Evolutionary conservation across 2,329 filamentous ascomycete species (phyloP).

Genomic region (Allantophomopsis cytisporea): DNA sequence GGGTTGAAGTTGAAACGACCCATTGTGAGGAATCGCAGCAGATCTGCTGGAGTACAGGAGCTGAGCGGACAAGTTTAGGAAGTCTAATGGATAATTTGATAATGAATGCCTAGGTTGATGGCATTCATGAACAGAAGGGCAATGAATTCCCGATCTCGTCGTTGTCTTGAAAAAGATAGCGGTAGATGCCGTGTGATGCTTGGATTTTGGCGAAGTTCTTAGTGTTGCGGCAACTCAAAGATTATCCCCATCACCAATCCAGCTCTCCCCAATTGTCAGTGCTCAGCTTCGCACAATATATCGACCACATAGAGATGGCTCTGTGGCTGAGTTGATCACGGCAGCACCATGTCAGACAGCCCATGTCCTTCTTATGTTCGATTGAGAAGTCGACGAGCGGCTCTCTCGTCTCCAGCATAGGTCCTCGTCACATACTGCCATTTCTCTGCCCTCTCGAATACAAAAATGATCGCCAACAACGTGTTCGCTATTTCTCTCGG

Average conservation of each 20-base stretch:
- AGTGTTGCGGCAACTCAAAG: too few relatives aligned
- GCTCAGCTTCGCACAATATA: too few relatives aligned
- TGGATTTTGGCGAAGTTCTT: too few relatives aligned
- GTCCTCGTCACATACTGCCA: constrained; percentile 17
- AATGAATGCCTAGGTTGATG: too few relatives aligned
- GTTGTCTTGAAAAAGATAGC: too few relatives aligned
- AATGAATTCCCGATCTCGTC: too few relatives aligned
- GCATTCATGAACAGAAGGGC: too few relatives aligned
- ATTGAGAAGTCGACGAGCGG: constrained; percentile 32
- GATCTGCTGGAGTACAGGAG: not conserved
- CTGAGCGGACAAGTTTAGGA: not conserved
- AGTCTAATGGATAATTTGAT: not conserved
- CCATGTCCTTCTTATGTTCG: constrained; percentile 49
- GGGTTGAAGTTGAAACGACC: constrained; percentile 20
- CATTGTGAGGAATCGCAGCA: constrained; percentile 1
- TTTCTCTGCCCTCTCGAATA: constrained; percentile 16
- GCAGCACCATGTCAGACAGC: constrained; percentile 43
- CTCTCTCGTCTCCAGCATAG: constrained; percentile 31
- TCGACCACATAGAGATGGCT: too few relatives aligned
- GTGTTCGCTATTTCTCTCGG: not conserved
- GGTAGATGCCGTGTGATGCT: too few relatives aligned
- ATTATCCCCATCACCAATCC: too few relatives aligned
- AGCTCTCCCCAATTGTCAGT: too few relatives aligned
- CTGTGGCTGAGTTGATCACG: not conserved
- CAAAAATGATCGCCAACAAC: constrained; percentile 3